Base-by-base conservation (phyloP, 805 yeast genomes). In the Lachancea quebecensis region DNA sequence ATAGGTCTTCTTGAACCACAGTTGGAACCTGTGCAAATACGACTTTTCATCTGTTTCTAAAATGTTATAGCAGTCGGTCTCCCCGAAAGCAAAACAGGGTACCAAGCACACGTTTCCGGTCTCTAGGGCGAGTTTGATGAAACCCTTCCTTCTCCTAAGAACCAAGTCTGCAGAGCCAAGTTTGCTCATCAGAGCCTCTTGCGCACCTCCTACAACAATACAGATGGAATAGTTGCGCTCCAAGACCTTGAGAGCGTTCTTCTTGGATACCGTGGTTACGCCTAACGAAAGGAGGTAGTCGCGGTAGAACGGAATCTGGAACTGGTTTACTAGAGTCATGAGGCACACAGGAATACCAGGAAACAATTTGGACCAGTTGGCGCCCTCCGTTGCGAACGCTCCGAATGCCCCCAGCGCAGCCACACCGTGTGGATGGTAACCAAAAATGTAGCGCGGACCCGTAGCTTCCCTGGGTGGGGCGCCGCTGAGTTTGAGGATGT, bases 381-480 rank as follows among this genome's bases (percentile, higher is more conserved):
- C 81, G 17, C 95, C 91, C 49, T 90, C 89, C 4, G 95, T 85
- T 0, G 83, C 88, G 50, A 90, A 69, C 0, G 82, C 81, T 1
- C 95, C 95, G 61, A 90, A 81, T 1, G 83, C 90, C 2, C 97
- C 96, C 75, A 90, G 74, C 1, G 95, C 85, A 10, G 90, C 89
- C 12, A 91, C 90, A 0, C 99, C 99, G 63, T 93, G 99, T 0
- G 99, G 99, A 64, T 90, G 97, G 58, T 87, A 82, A 0, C 96
- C 95, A 65, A 91, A 91, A 2, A 91, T 78, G 63, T 93, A 91
- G 32, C 83, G 69, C 2, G 87, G 90, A 0, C 88, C 91, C 2
- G 78, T 53, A 11, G 50, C 47, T 66, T 40, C 73, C 65, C 36
- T 57, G 62, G 34, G 39, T 43, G 57, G 29, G 47, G 49, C 44